Base-by-base conservation (phyloP, 352 stramenopile species). In the Globisporangium polare region DNA sequence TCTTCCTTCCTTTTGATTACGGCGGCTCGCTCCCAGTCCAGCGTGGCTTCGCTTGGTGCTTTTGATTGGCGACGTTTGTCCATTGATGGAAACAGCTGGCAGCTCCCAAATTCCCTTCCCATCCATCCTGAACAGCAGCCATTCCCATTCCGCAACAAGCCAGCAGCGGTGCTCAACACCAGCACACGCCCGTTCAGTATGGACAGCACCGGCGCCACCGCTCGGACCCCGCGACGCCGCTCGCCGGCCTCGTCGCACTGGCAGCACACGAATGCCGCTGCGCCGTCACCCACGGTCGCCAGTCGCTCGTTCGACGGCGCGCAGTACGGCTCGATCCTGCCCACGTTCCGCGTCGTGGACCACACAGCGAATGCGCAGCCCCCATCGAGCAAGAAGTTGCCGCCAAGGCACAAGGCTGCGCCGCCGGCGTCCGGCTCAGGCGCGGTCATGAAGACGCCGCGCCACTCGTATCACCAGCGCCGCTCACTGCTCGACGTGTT, bases 201-300 rank as follows among this genome's bases (percentile, higher is more conserved):
- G 86, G 83, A 94, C 74, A 91, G 80, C 75, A 88, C 80, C 6
- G 86, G 86, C 18, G 86, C 86, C 12, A 94, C 80, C 22, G 81
- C 77, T 20, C 76, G 83, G 53, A 94, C 86, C 42, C 86, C 86
- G 45, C 74, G 77, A 47, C 78, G 75, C 31, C 77, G 74, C 26
- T 73, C 70, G 43, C 65, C 64, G n/a, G 42, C 62, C 9, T 58
- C 67, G 9, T 64, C 63, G 13, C 69, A 63, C 26, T 62, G 29
- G 61, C 43, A 22, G 24, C 57, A 22, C 49, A 58, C 58, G 37
- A 67, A 53, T n/a, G 66, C 51, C 15, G 12, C 43, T 0, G 12
- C 46, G 1, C 65, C 72, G 20, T 83, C 74, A 15, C 74, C 76
- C 9, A 58, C 46, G 51, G 26, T 70, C 51, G 63, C 42, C 22